Percentiles rank a stretch among this genome's conserved stretches.
phyloP scores from a whole-genome alignment of 306 rosid species.

The Datisca glomerata region DNA sequence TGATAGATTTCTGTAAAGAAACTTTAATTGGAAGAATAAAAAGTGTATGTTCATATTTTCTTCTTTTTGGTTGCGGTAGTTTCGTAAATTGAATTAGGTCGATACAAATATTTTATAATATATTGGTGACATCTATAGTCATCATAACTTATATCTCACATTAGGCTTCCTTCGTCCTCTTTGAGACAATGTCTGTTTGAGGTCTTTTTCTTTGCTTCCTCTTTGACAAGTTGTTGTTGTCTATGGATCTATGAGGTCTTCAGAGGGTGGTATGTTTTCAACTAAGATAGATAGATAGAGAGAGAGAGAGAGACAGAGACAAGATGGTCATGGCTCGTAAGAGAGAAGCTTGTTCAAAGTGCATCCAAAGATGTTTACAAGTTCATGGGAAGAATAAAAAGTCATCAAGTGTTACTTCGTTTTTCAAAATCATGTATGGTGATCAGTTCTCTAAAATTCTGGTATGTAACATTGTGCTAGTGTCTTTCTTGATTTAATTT shows the following conservation, averaged over 20 bases:
- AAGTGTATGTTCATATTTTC: too few species aligned
- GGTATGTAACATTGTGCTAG: constrained; percentile 29
- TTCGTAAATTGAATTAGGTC: neutral
- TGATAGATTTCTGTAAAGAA: neutral
- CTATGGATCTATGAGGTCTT: neutral
- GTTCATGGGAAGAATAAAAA: constrained; percentile 25
- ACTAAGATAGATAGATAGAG: too few species aligned
- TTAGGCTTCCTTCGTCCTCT: neutral
- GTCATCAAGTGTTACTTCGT: constrained; percentile 17
- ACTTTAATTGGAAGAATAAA: neutral
- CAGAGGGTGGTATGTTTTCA: neutral
- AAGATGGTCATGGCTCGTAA: constrained; percentile 25
- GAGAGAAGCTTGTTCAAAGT: constrained; percentile 22
- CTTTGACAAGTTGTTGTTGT: too few species aligned
- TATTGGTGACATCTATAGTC: too few species aligned
- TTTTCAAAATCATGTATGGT: constrained; percentile 52
- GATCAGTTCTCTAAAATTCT: constrained; percentile 19
- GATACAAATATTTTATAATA: too few species aligned
- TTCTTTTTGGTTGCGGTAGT: too few species aligned
- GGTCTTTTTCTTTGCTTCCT: too few species aligned
- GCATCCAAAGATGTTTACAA: constrained; percentile 24
- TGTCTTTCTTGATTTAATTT: too few species aligned
- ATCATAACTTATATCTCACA: too few species aligned
- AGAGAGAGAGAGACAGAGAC: too few species aligned
- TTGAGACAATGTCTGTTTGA: neutral